phyloP scores from a whole-genome alignment of 176 grass and related monocot species.

The Carex parvula region DNA sequence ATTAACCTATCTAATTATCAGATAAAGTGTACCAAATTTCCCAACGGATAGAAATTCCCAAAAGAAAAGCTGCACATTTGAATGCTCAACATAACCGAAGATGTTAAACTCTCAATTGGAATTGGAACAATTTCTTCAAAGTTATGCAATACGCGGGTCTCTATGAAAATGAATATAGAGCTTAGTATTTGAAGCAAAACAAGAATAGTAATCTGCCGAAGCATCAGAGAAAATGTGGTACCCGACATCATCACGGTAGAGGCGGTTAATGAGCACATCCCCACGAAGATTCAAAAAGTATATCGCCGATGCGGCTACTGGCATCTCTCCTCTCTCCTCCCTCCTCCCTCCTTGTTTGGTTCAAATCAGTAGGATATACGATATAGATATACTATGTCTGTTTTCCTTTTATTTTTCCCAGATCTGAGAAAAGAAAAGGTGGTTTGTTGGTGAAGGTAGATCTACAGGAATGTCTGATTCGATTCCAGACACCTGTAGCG shows the following conservation, averaged over 20 bases:
- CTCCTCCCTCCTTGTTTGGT: not conserved
- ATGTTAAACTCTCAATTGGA: not conserved
- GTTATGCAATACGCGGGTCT: not conserved
- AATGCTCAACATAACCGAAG: not conserved
- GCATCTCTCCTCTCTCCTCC: conserved; percentile 68
- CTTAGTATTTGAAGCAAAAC: not conserved
- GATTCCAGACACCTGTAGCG: not conserved
- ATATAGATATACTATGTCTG: not conserved
- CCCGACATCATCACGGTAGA: conserved; percentile 97
- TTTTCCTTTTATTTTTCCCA: not conserved
- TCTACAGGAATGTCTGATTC: conserved; percentile 8
- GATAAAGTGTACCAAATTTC: not conserved
- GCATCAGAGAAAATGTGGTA: not conserved
- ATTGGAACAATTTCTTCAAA: conserved; percentile 5
- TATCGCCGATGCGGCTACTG: conserved; percentile 85
- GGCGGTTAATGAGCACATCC: conserved; percentile 94
- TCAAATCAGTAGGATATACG: not conserved
- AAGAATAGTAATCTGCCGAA: not conserved
- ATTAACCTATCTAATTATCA: not conserved
- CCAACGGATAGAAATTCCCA: no score
- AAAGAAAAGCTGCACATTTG: not conserved
- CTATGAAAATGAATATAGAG: not conserved
- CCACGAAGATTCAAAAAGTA: conserved; percentile 93
- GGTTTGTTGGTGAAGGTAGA: not conserved
- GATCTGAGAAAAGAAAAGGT: conserved; percentile 25